A percentile compares a stretch with the other conserved stretches of the same genome.
These are phyloP conservation scores for Boletus eberwhitei DNA, from an alignment of 768 basidiomycete species.

Conservation along the genomic window DNA sequence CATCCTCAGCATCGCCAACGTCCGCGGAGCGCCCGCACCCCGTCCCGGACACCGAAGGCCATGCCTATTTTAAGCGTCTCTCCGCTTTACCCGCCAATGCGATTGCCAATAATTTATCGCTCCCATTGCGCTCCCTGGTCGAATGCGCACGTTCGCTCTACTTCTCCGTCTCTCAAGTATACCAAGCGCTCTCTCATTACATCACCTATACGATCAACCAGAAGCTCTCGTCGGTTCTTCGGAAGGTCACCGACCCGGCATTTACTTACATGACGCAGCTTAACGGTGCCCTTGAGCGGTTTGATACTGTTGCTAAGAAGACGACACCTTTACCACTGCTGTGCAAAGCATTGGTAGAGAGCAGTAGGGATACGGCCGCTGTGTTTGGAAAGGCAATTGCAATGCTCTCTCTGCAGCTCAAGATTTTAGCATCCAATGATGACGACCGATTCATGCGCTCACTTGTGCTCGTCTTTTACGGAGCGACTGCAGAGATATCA, in stretches of 20 bases:
- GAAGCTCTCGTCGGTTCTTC: constrained; percentile 72
- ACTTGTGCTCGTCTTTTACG: constrained; percentile 83
- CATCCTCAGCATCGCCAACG: constrained; percentile 39
- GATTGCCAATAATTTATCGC: constrained; percentile 65
- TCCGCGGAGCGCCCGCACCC: constrained; percentile 34
- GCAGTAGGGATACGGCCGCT: constrained; percentile 78
- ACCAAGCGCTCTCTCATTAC: constrained; percentile 86
- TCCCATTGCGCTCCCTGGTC: constrained; percentile 63
- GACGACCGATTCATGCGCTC: constrained; percentile 88
- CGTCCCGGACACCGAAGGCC: constrained; percentile 69
- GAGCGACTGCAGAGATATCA: constrained; percentile 84
- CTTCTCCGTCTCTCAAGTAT: constrained; percentile 88
- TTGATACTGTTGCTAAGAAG: constrained; percentile 77
- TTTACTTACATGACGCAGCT: constrained; percentile 76
- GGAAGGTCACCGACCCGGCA: constrained; percentile 84
- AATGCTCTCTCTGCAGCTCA: constrained; percentile 77
- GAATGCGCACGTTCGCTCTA: constrained; percentile 91
- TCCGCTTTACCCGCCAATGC: constrained; percentile 67
- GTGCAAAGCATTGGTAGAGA: constrained; percentile 77
- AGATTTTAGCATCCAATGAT: constrained; percentile 66
- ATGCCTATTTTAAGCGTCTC: constrained; percentile 92
- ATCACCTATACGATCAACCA: constrained; percentile 80
- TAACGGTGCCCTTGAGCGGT: constrained; percentile 86
- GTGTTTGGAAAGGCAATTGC: constrained; percentile 87
- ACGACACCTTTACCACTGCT: constrained; percentile 64